These are phyloP conservation scores for Termitomyces bulborhizus DNA, from an alignment of 768 basidiomycete genomes.

Conservation along the genomic window DNA sequence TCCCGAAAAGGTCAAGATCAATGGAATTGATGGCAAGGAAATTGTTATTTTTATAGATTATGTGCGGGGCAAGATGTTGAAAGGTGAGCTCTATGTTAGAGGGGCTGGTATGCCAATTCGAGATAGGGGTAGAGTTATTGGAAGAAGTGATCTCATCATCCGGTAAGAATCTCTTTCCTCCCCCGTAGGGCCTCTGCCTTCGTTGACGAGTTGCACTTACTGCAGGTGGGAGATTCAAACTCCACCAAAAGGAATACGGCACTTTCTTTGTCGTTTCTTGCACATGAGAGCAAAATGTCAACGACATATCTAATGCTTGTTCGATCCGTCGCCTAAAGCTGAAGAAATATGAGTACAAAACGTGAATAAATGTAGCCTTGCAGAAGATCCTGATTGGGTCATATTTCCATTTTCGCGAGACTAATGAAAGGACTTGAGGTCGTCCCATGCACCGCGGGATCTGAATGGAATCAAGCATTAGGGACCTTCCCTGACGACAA, in stretches of 20 bases:
- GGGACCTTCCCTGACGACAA: too few species aligned
- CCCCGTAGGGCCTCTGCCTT: background rate
- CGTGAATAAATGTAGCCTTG: too few species aligned
- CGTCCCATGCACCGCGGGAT: too few species aligned
- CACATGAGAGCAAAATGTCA: background rate
- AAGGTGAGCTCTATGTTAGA: conserved; percentile 42
- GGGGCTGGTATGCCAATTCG: conserved; percentile 69
- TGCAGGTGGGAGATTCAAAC: conserved; percentile 35
- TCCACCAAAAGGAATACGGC: conserved; percentile 13
- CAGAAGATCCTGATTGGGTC: too few species aligned
- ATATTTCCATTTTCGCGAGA: too few species aligned
- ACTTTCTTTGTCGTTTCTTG: conserved; percentile 8
- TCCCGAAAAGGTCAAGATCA: conserved; percentile 44
- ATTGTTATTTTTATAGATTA: conserved; percentile 47
- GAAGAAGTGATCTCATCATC: conserved; percentile 58
- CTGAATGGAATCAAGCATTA: too few species aligned
- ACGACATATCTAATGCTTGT: background rate
- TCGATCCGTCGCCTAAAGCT: background rate
- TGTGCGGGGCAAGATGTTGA: conserved; percentile 41
- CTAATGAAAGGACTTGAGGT: too few species aligned
- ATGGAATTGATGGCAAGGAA: conserved; percentile 53
- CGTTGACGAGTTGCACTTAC: background rate
- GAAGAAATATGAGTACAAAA: too few species aligned
- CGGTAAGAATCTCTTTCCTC: conserved; percentile 33
- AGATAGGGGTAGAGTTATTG: conserved; percentile 42